Base-by-base conservation (phyloP, 768 basidiomycete genomes). In the Boletales sp. region DNA sequence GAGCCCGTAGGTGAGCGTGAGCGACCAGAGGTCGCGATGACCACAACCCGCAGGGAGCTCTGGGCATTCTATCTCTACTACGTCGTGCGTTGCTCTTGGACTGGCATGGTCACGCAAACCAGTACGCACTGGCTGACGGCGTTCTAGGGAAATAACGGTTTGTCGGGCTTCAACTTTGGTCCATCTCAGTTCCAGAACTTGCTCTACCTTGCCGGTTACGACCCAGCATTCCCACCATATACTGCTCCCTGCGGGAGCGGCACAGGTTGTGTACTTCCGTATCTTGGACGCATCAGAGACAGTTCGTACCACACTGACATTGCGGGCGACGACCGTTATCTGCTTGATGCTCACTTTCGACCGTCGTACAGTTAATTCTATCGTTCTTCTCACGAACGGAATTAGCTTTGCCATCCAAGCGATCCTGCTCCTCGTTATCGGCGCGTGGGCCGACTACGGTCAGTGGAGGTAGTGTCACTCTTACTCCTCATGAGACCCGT, bases 401-500 rank as follows among this genome's bases (percentile, higher is more conserved):
- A 81, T 90, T 39, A 84, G 83, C 52, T 89, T 89, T 59, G 86
- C 85, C 0, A 75, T 90, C 24, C 87, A 90, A 66, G 85, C 86
- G 0, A 77, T 75, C 14, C 59, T 89, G 14, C 68, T 90, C 36
- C 66, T 89, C 19, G 57, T 77, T 12, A 79, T 90, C 27, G 87
- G 87, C 5, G 84, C 86, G 4, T 89, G 87, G 83, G 86, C 87
- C 1, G 87, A 90, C 63, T 90, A 89, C 63, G 87, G 88, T n/a
- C 68, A 71, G 14, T 88, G 86, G 87, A 84, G 84, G 84, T 83
- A 37, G 38, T 44, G 43, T 12, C 11, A 27, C 29, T 24, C 24
- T 17, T 27, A 24, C 31, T 47, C 17, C 21, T 27, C 21, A 1
- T 37, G 12, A 4, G 24, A 14, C 37, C 29, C 15, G 45, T 29